Evolutionary conservation across 352 stramenopile species (phyloP).

Genomic region (Pythium apleroticum): DNA sequence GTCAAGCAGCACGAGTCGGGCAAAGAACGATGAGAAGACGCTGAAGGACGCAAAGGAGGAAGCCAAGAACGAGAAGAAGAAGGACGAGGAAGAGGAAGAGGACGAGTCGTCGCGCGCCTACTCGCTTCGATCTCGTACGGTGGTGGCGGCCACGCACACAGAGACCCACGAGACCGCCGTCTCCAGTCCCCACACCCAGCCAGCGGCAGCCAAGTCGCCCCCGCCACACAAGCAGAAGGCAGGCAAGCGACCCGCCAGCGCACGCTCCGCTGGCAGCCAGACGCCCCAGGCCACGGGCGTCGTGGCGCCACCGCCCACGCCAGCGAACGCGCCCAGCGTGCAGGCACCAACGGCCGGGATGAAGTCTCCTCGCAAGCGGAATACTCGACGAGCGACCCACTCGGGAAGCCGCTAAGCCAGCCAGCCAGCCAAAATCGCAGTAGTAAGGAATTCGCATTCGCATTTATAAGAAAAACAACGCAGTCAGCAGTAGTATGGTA

Average conservation of each 20-base stretch:
- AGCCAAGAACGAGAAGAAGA: not conserved
- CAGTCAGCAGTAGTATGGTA: not conserved
- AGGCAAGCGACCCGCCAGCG: not conserved
- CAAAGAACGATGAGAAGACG: too few species aligned
- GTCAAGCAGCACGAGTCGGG: not conserved
- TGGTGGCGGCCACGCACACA: not conserved
- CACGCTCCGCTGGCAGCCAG: not conserved
- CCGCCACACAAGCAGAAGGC: not conserved
- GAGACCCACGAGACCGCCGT: slow-evolving; percentile 1
- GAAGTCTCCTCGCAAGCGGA: not conserved
- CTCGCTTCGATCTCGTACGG: not conserved
- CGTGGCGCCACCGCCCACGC: not conserved
- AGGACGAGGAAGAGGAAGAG: not conserved
- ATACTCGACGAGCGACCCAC: not conserved
- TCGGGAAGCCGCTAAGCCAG: not conserved
- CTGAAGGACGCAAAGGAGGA: not conserved
- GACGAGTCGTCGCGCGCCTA: not conserved
- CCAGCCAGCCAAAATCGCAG: too few species aligned
- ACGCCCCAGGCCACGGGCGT: not conserved
- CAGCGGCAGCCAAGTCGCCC: not conserved
- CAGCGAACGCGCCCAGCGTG: not conserved
- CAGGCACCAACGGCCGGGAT: not conserved
- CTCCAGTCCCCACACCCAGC: not conserved
- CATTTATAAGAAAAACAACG: not conserved
- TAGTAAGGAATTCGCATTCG: not conserved